phyloP scores from a whole-genome alignment of 371 early-diverging fungal species.

The Mortierella sp. region DNA sequence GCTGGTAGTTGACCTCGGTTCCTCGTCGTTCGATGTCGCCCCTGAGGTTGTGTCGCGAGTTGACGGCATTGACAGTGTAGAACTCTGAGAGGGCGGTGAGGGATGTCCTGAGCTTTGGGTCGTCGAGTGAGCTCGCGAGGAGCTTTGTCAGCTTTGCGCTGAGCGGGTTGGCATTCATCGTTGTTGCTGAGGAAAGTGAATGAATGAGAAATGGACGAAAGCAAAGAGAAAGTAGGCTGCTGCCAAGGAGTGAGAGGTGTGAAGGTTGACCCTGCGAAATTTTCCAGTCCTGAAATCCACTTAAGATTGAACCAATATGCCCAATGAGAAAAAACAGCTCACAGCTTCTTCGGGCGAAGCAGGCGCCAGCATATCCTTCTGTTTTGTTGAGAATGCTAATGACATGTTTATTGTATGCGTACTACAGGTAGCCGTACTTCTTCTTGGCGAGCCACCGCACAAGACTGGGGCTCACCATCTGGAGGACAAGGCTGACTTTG shows the following conservation, averaged over 20 bases:
- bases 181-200: not conserved
- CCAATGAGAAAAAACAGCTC: not conserved
- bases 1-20: conserved; percentile 71
- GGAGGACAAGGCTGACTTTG: conserved; percentile 63
- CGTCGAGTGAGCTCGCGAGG: conserved; percentile 67
- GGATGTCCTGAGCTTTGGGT: conserved; percentile 71
- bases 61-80: conserved; percentile 69
- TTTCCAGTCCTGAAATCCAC: not conserved
- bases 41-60: conserved; percentile 71
- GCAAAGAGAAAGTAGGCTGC: not conserved
- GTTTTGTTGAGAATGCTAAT: not conserved
- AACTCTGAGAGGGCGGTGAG: conserved; percentile 79
- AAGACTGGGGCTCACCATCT: conserved; percentile 70
- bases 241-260: not conserved
- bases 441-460: conserved; percentile 78
- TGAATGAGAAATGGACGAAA: not conserved
- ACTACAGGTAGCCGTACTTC: conserved; percentile 69
- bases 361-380: not conserved
- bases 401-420: not conserved
- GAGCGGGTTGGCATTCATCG: conserved; percentile 59
- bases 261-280: not conserved
- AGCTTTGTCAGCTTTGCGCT: conserved; percentile 71
- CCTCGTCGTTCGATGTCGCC: conserved; percentile 80
- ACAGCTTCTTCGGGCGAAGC: conserved; percentile 10
- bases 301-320: not conserved